Evolutionary conservation across 2,329 filamentous ascomycete genomes (phyloP), one percentile per base, ranked within the genome.

Genomic region (Intubia oerlemansii): DNA sequence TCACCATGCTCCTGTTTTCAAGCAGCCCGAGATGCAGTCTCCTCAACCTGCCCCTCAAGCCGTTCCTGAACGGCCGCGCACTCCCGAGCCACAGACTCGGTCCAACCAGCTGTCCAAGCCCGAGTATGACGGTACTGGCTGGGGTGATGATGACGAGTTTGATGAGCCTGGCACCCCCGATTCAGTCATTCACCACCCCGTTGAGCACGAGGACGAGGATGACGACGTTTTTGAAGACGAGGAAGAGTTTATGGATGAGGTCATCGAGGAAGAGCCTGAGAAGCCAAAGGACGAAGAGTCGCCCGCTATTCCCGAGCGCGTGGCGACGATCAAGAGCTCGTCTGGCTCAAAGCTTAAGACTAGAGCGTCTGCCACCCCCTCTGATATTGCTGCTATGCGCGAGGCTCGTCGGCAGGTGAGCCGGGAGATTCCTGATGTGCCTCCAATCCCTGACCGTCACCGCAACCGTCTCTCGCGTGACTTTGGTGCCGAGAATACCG

Each of bases 291-390:
- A 15, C 5, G 31, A 49, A 39, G 59, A 67, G 25, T 66, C 68
- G 0, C 68, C 70, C 2, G 59, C 59, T 20, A 68, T 95, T 33
- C 82, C 85, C 2, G 82, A 91, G 41, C 67, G 71, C 26, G 55
- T 80, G 27, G 81, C 85, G 5, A 93, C 85, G 0, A 84, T 95
- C 52, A 88, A 85, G 48, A 24, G 21, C 21, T 77, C 82, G 7
- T 72, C 77, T 14, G 79, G 81, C 7, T 80, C 79, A 9, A 81
- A 73, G 48, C 62, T 95, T 23, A 93, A 91, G 58, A 88, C 84
- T 1, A 67, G 85, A 19, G 70, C 81, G 11, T 93, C 85, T 2
- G 69, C 81, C 22, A 91, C 84, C 1, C 84, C 82, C 2, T 73
- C 80, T 1, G 85, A 95, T 47, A 53, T 85, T 28, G 58, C 70